phyloP scores from a whole-genome alignment of 805 yeast genomes.

The Wickerhamiella domercqiae region DNA sequence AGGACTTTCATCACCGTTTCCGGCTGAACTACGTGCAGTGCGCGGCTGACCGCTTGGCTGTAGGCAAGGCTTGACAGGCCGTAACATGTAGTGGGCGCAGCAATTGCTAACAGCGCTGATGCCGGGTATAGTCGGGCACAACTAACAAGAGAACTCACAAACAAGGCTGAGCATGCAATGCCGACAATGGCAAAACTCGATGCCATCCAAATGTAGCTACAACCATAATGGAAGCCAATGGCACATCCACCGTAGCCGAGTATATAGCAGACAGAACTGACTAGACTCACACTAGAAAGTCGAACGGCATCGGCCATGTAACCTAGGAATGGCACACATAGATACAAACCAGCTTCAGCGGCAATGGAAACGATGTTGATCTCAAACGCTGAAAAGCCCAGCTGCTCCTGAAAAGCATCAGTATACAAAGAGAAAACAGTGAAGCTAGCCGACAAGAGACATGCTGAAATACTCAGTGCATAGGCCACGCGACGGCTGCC shows the following conservation, averaged over 20 bases:
- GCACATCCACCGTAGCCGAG: constrained; percentile 47
- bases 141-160: constrained; percentile 31
- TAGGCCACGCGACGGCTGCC: constrained; percentile 5
- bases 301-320: constrained; percentile 76
- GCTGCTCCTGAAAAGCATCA: constrained; percentile 42
- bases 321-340: constrained; percentile 71
- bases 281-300: constrained; percentile 50
- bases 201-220: constrained; percentile 17
- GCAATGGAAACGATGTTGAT: constrained; percentile 60
- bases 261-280: constrained; percentile 44
- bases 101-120: constrained; percentile 63
- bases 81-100: constrained; percentile 76
- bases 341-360: constrained; percentile 67
- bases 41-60: constrained; percentile 35
- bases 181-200: constrained; percentile 24
- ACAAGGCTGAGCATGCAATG: constrained; percentile 26
- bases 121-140: constrained; percentile 78
- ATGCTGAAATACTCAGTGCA: constrained; percentile 9
- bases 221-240: constrained; percentile 7
- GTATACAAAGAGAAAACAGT: constrained; percentile 70
- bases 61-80: constrained; percentile 71
- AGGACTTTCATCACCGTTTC: constrained; percentile 11
- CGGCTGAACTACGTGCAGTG: background rate
- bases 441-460: constrained; percentile 71
- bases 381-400: constrained; percentile 49